Base-by-base conservation (phyloP, 73 alveolate species). In the Effrenium voratum region DNA sequence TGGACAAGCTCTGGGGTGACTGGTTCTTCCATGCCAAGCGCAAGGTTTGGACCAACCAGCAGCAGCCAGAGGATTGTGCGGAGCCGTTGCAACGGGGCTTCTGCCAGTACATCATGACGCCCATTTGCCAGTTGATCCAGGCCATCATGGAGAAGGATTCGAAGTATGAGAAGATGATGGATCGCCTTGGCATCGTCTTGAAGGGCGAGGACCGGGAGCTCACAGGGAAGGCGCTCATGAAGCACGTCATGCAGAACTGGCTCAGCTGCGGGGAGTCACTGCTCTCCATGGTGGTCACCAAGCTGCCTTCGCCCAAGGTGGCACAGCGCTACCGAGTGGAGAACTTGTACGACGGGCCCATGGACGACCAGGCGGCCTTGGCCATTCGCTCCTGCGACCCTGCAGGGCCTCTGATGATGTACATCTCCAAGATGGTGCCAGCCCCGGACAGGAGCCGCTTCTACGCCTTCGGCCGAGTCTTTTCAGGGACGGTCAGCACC, bases 311-410 rank as follows among this genome's bases (percentile, higher is more conserved):
- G 85, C 99, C 99, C 50, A 99, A 93, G 77, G 95, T 60, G 91
- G 99, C 99, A 57, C 99, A 99, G 99, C 99, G 99, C 99, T 99
- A 99, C 99, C 99, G 99, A 98, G 99, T 99, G 82, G 99, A 99
- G 90, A 99, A 99, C 98, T 47, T 84, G 52, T 84, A 84, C 73
- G 93, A 84, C 40, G 95, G 95, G 22, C 95, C 95, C 0, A 87
- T 87, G 95, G 95, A 99, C 93, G 99, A 99, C 98, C 99, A 99
- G 88, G 99, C 99, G 98, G 99, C 99, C 80, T 81, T 72, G 82
- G 98, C 86, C 66, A 93, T 93, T 57, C 40, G 99, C 95, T 88
- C 94, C 93, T 99, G 99, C 93, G 99, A 99, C 99, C 99, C 99
- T 2, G 82, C 99, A 10, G 99, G 99, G 15, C 99, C 99, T 32